phyloP scores from a whole-genome alignment of 305 asterid genomes.

The Stenogyne calaminthoides region DNA sequence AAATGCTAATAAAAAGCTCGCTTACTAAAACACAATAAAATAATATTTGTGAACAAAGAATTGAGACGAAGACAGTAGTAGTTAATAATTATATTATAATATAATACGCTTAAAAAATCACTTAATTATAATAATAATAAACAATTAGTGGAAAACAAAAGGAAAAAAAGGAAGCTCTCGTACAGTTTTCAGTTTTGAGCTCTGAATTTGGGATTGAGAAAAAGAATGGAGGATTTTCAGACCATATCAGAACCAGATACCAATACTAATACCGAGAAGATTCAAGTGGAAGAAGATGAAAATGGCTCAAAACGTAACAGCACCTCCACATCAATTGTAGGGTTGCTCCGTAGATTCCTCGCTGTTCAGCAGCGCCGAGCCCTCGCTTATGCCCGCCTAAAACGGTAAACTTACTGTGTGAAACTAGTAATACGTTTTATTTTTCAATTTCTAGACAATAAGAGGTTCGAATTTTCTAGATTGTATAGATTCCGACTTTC shows the following conservation, averaged over 20 bases:
- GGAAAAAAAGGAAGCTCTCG: not conserved
- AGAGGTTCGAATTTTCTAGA: not conserved
- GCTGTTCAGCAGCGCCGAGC: conserved; percentile 87
- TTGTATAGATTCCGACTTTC: not conserved
- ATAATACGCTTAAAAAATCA: too few relatives aligned
- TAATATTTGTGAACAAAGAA: too few relatives aligned
- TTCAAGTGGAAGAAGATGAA: conserved; percentile 30
- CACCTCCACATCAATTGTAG: conserved; percentile 35
- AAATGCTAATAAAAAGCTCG: too few relatives aligned
- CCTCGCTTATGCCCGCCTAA: conserved; percentile 80
- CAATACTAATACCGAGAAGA: conserved; percentile 31
- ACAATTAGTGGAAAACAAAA: not conserved
- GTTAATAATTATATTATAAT: too few relatives aligned
- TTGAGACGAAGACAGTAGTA: too few relatives aligned
- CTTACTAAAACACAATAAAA: too few relatives aligned
- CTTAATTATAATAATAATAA: not conserved
- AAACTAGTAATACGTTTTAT: not conserved
- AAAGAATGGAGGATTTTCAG: conserved; percentile 62
- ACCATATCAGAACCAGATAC: conserved; percentile 48
- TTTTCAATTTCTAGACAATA: not conserved
- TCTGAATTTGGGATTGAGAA: not conserved
- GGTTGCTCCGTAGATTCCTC: conserved; percentile 72
- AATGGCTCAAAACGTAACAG: conserved; percentile 21
- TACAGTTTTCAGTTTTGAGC: not conserved
- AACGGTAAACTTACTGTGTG: conserved; percentile 48